A percentile compares a stretch with the other conserved stretches of the same genome.
Conservation (phyloP, 73 alveolate species). For the Paramecium caudatum region DNA sequence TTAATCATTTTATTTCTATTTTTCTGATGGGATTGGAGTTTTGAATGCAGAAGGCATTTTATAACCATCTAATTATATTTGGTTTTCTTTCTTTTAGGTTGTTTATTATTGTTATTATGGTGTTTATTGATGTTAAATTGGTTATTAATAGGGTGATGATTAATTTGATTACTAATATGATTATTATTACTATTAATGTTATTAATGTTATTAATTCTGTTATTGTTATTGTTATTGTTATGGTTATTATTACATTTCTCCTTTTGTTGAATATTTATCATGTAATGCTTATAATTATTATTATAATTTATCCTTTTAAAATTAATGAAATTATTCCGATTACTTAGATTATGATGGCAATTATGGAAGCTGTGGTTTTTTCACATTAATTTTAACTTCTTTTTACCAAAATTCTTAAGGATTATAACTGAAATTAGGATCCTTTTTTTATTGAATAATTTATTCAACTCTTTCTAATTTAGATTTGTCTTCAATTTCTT, state of each 20-base stretch:
- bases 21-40: too few relatives aligned
- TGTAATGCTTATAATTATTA: neutral
- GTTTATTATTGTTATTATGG: too few relatives aligned
- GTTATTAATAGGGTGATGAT: neutral
- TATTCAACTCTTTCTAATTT: constrained; percentile 19
- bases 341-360: neutral
- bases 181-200: neutral
- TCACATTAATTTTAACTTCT: constrained; percentile 19
- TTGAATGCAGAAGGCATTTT: too few relatives aligned
- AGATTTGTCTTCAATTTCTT: constrained; percentile 20
- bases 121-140: neutral
- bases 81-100: neutral
- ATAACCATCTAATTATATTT: too few relatives aligned
- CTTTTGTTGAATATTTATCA: constrained; percentile 17
- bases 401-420: constrained; percentile 19
- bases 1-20: too few relatives aligned
- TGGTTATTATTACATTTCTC: too few relatives aligned
- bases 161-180: neutral
- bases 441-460: neutral
- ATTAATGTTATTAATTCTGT: neutral
- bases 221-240: neutral
- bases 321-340: neutral
- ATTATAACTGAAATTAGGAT: constrained; percentile 19
- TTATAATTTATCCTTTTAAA: neutral
- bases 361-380: neutral